These are phyloP conservation scores for Brassica hybrid DNA, from an alignment of 441 rosid genomes.

Conservation along the genomic window DNA sequence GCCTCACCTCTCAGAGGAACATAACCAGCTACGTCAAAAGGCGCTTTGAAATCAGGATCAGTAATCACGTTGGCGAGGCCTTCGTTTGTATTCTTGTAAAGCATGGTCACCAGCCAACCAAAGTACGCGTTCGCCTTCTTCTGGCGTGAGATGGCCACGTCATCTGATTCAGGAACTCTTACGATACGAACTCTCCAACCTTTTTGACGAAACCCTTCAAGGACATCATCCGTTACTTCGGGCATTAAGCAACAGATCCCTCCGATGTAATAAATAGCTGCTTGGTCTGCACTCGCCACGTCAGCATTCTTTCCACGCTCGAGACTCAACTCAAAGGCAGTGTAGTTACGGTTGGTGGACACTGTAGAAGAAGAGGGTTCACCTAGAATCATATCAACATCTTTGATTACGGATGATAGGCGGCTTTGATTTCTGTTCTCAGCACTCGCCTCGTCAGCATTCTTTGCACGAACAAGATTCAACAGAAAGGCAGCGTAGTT, in stretches of 20 bases:
- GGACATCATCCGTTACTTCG: not conserved
- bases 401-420: too few species aligned
- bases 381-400: too few species aligned
- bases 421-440: too few species aligned
- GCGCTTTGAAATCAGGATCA: not conserved
- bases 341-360: not conserved
- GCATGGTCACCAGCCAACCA: not conserved
- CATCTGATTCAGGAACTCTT: not conserved
- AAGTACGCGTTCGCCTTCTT: not conserved
- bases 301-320: not conserved
- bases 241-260: slow-evolving; percentile 1
- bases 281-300: not conserved
- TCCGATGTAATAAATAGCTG: not conserved
- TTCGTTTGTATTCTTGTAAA: not conserved
- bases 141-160: not conserved
- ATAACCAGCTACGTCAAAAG: not conserved
- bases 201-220: not conserved
- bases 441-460: too few species aligned
- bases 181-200: not conserved
- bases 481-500: too few species aligned
- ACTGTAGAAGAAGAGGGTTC: not conserved
- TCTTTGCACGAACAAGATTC: too few species aligned
- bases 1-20: not conserved
- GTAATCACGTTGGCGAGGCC: not conserved
- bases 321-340: not conserved